Evolutionary conservation across 2,329 filamentous ascomycete species (phyloP), one percentile per base, ranked within the genome.

Genomic region (Drechslerella coelobrocha): DNA sequence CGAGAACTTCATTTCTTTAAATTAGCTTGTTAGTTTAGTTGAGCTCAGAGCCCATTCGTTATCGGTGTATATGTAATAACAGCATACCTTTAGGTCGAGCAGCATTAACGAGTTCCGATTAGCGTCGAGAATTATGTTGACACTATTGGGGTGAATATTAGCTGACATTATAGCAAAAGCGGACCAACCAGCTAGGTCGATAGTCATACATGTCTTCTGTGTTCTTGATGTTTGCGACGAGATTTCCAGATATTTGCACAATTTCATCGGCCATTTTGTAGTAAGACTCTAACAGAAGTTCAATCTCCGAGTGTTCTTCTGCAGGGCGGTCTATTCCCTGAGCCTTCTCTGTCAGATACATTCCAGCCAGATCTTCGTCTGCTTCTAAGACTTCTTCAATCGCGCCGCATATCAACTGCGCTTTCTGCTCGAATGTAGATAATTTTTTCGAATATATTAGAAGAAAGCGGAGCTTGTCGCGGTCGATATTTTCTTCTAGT

Each of bases 91-190:
- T 75, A 99, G 87, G 73, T 97, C 94, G 29, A 97, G 85, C 17
- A 99, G 84, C 94, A 99, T 99, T 74, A 99, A 89, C 7, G 92
- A 90, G 81, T 99, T 99, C 74, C 94, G 92, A 78, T 99, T 99
- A 61, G 94, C 93, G 78, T 99, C 94, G 29, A 99, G 86, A 74
- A 99, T 99, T 23, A 94, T 94, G 78, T 94, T 95, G 72, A 97
- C 91, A 53, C 91, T 96, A 14, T n/a, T n/a, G 26, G 27, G 19
- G 9, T 27, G 19, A 14, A 29, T n/a, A 68, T 73, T 45, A 48
- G 50, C 17, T 29, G 27, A 41, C 41, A 21, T 55, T 7, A 24
- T 55, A 53, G 12, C 21, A 27, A 45, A 14, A 9, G n/a, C 23
- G 12, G 14, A n/a, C 26, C 53, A 19, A 52, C 1, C 24, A 45